phyloP scores from a whole-genome alignment of 768 basidiomycete genomes.

The Phaeotremella fagi region DNA sequence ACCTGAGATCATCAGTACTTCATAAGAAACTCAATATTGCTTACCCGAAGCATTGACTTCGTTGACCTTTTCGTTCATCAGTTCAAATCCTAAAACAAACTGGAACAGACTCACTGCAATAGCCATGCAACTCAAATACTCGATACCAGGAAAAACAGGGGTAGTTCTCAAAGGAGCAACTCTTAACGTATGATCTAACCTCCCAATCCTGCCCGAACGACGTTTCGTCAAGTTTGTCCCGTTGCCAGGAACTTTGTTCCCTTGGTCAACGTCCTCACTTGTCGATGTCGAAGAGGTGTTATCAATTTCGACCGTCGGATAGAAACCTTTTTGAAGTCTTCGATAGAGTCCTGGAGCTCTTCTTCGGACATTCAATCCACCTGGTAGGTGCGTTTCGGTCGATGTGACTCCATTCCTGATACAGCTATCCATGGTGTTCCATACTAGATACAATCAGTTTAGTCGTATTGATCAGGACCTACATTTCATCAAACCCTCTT shows the following conservation, averaged over 20 bases:
- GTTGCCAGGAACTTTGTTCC: not conserved
- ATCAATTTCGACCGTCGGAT: conserved; percentile 17
- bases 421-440: conserved; percentile 88
- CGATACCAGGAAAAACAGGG: conserved; percentile 81
- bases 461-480: not conserved
- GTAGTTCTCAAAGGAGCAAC: conserved; percentile 59
- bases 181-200: conserved; percentile 70
- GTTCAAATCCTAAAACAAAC: not conserved
- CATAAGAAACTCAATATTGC: conserved; percentile 20
- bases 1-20: too few species aligned
- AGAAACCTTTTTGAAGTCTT: conserved; percentile 80
- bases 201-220: conserved; percentile 54
- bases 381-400: conserved; percentile 73
- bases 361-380: conserved; percentile 70
- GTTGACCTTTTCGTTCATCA: conserved; percentile 60
- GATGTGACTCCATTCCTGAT: conserved; percentile 80
- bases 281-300: not conserved
- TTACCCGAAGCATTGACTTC: conserved; percentile 60
- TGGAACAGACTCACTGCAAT: conserved; percentile 51
- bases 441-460: conserved; percentile 45
- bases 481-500: conserved; percentile 19
- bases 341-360: conserved; percentile 85
- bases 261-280: not conserved
- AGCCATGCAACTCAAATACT: conserved; percentile 88
- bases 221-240: conserved; percentile 13